phyloP scores from a whole-genome alignment of 169 alveolate genomes.

The Plasmodium yoelii region DNA sequence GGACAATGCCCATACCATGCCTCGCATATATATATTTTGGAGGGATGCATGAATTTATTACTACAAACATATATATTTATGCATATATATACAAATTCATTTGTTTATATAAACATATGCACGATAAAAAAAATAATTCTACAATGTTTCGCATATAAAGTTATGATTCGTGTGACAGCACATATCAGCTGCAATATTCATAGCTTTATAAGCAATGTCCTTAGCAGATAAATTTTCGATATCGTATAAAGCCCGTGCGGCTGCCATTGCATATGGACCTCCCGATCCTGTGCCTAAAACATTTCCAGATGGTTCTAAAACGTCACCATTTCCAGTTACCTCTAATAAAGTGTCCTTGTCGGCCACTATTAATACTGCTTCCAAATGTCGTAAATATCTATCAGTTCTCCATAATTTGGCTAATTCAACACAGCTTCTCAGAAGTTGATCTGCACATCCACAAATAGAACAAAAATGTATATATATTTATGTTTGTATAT shows the following conservation, averaged over 20 bases:
- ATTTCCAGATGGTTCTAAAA: conserved; percentile 87
- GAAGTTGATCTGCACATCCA: conserved; percentile 80
- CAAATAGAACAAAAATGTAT: background rate
- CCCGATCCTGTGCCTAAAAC: conserved; percentile 90
- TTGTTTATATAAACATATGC: background rate
- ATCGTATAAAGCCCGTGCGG: conserved; percentile 87
- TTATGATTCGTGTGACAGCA: conserved; percentile 84
- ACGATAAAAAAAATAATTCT: background rate
- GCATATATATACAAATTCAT: background rate
- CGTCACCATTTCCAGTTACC: conserved; percentile 89
- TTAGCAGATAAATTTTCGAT: conserved; percentile 82
- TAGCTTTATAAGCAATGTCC: conserved; percentile 84
- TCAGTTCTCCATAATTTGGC: conserved; percentile 90
- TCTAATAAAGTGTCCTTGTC: conserved; percentile 84
- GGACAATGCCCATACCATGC: background rate
- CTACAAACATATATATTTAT: background rate
- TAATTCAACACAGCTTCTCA: conserved; percentile 88
- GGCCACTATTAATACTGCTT: conserved; percentile 88
- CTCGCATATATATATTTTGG: background rate
- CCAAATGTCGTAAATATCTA: conserved; percentile 84
- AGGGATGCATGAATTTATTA: background rate
- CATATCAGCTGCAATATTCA: conserved; percentile 88
- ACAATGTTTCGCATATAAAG: conserved; percentile 80
- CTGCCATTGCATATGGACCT: conserved; percentile 90
- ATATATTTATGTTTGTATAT: conserved; percentile 4